Evolutionary conservation across 2,329 filamentous ascomycete species (phyloP).

Genomic region (Botryotinia convoluta): DNA sequence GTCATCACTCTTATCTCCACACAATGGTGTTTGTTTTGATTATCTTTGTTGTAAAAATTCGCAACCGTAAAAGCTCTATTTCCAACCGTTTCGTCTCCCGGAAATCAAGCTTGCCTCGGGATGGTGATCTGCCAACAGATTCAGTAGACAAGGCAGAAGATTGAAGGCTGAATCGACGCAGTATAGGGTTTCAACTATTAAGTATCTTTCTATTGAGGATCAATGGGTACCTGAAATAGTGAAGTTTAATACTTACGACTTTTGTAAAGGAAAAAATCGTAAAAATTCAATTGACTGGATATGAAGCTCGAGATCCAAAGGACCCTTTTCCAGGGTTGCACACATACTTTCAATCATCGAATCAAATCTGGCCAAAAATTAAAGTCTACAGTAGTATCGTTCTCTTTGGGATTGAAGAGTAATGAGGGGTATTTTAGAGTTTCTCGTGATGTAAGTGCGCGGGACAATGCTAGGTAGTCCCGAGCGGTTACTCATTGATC

Average conservation of each 20-base stretch:
- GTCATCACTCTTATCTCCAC: neutral
- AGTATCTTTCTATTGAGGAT: neutral
- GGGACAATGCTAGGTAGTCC: neutral
- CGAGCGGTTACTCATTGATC: neutral
- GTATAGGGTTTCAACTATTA: neutral
- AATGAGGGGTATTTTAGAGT: neutral
- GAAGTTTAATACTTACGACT: no score
- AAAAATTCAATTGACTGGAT: neutral
- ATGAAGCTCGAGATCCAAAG: neutral
- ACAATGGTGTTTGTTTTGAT: neutral
- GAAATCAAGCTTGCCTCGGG: neutral
- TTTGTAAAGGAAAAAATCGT: neutral
- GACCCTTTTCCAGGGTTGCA: neutral
- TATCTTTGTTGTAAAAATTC: neutral
- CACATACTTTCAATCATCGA: neutral
- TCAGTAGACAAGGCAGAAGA: neutral
- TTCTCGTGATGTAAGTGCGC: neutral
- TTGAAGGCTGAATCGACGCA: neutral
- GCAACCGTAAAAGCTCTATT: neutral
- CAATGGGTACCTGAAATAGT: neutral
- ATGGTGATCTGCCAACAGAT: neutral
- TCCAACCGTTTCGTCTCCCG: neutral
- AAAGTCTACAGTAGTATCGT: neutral
- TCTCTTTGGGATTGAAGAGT: neutral
- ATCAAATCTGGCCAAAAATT: neutral